Evolutionary conservation across 495 filamentous ascomycete genomes (phyloP).

Genomic region (Penicillium dipodomyicola): DNA sequence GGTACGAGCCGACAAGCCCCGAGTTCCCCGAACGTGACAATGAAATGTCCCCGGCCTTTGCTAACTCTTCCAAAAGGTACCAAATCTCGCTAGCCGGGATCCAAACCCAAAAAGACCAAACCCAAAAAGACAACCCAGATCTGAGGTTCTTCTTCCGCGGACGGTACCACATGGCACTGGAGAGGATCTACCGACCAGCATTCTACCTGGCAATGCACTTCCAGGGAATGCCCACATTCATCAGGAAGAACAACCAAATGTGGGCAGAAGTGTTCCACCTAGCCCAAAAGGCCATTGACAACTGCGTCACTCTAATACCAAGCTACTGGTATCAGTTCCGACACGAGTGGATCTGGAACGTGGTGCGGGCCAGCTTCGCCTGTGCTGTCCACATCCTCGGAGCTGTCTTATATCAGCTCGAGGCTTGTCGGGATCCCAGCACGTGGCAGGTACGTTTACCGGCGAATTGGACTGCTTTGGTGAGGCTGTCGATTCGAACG

Average conservation of each 20-base stretch:
- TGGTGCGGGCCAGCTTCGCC: constrained; percentile 21
- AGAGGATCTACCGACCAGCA: constrained; percentile 28
- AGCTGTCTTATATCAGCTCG: constrained; percentile 18
- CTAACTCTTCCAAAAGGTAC: constrained; percentile 16
- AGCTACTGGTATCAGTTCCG: constrained; percentile 28
- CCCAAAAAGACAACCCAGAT: constrained; percentile 16
- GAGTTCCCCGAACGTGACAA: neutral
- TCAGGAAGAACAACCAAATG: constrained; percentile 15
- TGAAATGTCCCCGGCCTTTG: neutral
- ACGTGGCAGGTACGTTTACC: constrained; percentile 19
- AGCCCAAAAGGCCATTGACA: constrained; percentile 24
- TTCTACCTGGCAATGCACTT: constrained; percentile 29
- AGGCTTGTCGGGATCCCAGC: constrained; percentile 1
- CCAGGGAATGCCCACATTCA: constrained; percentile 18
- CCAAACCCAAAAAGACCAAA: constrained; percentile 6
- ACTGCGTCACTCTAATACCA: constrained; percentile 24
- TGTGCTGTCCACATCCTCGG: constrained; percentile 25
- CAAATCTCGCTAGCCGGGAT: constrained; percentile 17
- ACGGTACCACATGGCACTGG: constrained; percentile 18
- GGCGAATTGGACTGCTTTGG: constrained; percentile 22
- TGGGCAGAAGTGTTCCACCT: constrained; percentile 16
- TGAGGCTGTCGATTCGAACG: constrained; percentile 24
- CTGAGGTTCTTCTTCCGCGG: constrained; percentile 22
- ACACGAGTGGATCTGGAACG: constrained; percentile 29
- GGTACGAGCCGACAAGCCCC: constrained; percentile 13